Base-by-base conservation (phyloP, 176 grass and related monocot genomes). In the Olyra latifolia region DNA sequence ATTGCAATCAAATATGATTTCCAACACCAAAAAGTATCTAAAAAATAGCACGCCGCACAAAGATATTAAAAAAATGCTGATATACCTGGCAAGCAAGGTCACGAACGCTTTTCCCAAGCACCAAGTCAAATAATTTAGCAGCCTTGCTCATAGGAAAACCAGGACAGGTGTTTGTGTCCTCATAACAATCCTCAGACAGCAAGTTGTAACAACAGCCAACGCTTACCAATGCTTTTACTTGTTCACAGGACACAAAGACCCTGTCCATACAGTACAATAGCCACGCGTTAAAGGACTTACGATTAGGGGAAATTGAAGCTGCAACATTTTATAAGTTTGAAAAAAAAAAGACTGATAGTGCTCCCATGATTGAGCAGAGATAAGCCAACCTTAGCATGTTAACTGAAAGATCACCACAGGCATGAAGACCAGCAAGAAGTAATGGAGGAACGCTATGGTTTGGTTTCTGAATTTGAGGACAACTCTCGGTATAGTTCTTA, bases 331-430 rank as follows among this genome's bases (percentile, higher is more conserved):
- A 16, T 28, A 8, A 46, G 30, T 54, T 49, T 80, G 53, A 62
- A 53, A 16, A 59, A 71, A 62, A 62, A 59, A 71, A 62, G 54
- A 62, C 44, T 69, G 66, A 84, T 16, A 1, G 7, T 43, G 40
- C 59, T 82, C 49, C 52, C 46, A 77, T 70, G 42, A 80, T 35
- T 72, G 57, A 39, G 24, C 27, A 70, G 55, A 63, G 45, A 35
- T 22, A 61, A 30, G 87, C 30, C 59, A 79, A 99, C 96, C 92
- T 99, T 84, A 99, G 84, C 96, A 99, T 99, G 81, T 95, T 93
- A 66, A 93, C 92, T 82, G 90, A 99, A 88, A 99, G 93, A 66
- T 95, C 96, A 70, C 96, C 92, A 70, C 96, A 99, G 44, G 96
- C 96, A 86, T 99, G 90, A 80, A 99, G 96, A 71, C 96, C 92